Base-by-base conservation (phyloP, 2,329 filamentous ascomycete species). In the Incumbomyces lentus region DNA sequence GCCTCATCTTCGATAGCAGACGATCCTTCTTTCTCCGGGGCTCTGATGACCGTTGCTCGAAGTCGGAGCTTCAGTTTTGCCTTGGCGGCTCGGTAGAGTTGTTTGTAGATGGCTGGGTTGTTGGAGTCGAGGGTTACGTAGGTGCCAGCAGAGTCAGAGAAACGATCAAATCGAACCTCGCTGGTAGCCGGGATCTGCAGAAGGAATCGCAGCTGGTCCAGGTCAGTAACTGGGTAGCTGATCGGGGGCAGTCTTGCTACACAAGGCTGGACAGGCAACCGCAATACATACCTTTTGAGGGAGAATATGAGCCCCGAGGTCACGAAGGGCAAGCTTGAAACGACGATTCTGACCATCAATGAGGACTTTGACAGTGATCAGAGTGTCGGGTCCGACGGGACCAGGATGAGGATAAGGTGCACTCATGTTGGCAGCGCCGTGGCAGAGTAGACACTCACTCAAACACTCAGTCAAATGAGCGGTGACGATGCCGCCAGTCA, bases 21-120 rank as follows among this genome's bases (percentile, higher is more conserved):
- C 12, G 30, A 33, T 33, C 51, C 47, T 18, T 57, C 46, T 13
- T 50, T 40, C 31, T 53, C 40, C 38, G 46, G 45, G 36, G 53
- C 49, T 17, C 64, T 57, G 44, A 67, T 62, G 30, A 74, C 59
- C 13, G 78, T 82, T 32, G 85, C 82, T 55, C 81, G 86, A 49
- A 98, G 78, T 67, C 92, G 89, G 57, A 98, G 81, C 81, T 96
- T 98, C 55, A 89, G 81, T 75, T 98, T 98, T 32, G 92, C 92
- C 73, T 95, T 98, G 54, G 92, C 92, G 55, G 92, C 92, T 59
- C 92, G 84, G 64, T 92, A 90, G 35, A 98, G 82, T 64, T 95
- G 92, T 73, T 95, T 96, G 75, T 95, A 98, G 60, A 94, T 86
- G 38, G 85, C 74, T 7, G 77, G 68, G 61, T 95, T 93, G 62